Evolutionary conservation across 164 flowering plant species (phyloP), one percentile per base, ranked within the genome.

Genomic region (Malania oleifera): DNA sequence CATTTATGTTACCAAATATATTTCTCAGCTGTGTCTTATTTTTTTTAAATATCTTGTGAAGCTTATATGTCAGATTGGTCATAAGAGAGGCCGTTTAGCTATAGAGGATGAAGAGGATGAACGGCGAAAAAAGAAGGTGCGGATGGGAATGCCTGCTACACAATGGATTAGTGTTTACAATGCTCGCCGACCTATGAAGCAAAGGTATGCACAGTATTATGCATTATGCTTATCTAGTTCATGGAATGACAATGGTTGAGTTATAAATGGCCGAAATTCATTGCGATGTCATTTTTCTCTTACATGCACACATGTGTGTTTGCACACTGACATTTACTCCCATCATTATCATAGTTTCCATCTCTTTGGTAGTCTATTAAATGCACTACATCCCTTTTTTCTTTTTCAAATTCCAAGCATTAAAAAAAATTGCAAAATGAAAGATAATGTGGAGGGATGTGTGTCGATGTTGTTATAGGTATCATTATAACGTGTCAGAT

Each of bases 111-210:
- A 75, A 46, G 81, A 82, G n/a, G 85, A 80, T 49, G 85, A 73
- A 59, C 87, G 75, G 40, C 83, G 85, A 41, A 74, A 64, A 60
- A 84, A 82, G 75, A 84, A 77, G 61, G 60, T 84, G 29, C 76
- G 85, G n/a, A 66, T 75, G 72, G 90, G 90, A 28, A 64, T 75
- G 68, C 83, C 85, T 52, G 87, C 85, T 29, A 69, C 80, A 7
- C 90, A 84, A 52, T 84, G 90, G 90, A 78, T 84, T 48, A 76
- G 77, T 46, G 63, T 84, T 38, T 84, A 82, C 56, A 82, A 75
- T 73, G 80, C 85, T 46, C 77, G 80, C 26, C 67, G 67, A 38
- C 87, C 90, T 17, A 84, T 84, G 85, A 84, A 82, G 59, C 90
- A 84, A 62, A 78, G 85, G 87, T 82, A 71, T 48, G 34, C n/a